Evolutionary conservation across 108 stramenopile genomes (phyloP).

Genomic region (Fragilaria crotonensis): DNA sequence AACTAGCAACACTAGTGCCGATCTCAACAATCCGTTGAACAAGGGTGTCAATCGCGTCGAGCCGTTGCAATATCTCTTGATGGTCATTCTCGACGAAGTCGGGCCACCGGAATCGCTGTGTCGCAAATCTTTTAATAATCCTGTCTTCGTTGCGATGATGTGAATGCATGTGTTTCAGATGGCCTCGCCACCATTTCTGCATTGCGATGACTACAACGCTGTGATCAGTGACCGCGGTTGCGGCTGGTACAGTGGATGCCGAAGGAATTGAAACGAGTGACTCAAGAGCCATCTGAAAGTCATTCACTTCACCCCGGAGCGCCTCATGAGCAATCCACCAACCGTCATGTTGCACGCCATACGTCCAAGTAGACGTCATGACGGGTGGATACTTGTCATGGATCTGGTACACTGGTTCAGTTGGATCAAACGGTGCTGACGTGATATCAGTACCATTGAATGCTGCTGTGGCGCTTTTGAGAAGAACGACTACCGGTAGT

Average conservation of each 20-base stretch:
- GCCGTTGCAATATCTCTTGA: background rate
- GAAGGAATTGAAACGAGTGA: background rate
- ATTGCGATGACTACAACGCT: background rate
- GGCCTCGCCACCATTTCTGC: background rate
- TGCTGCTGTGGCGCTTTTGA: no score
- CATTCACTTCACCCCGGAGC: background rate
- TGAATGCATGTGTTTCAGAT: background rate
- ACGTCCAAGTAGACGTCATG: background rate
- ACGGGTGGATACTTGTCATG: background rate
- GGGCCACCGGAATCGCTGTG: background rate
- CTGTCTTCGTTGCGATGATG: background rate
- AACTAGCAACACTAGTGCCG: background rate
- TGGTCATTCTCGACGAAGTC: background rate
- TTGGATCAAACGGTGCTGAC: background rate
- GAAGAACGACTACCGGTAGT: no score
- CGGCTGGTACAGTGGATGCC: no score
- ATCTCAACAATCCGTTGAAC: background rate
- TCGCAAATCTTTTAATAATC: background rate
- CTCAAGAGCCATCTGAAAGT: background rate
- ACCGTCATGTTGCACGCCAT: background rate
- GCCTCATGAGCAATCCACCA: background rate
- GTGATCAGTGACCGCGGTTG: background rate
- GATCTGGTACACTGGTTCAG: background rate
- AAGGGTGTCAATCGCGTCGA: background rate
- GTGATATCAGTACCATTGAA: no score